Base-by-base conservation (phyloP, 2,329 filamentous ascomycete species). In the Ilyonectria robusta region DNA sequence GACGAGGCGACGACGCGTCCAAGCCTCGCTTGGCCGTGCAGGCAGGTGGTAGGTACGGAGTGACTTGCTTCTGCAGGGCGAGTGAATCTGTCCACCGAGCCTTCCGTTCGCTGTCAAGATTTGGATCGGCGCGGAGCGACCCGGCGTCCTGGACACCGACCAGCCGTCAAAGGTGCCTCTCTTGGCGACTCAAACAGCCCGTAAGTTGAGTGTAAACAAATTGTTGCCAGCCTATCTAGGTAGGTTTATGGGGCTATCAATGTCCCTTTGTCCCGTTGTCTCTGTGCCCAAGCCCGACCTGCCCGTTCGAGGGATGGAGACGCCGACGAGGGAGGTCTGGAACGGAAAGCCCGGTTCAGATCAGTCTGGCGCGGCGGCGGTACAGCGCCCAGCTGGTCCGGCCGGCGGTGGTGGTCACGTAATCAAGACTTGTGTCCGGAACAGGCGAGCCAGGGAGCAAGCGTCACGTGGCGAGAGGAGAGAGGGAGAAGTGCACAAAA, bases 341-440 rank as follows among this genome's bases (percentile, higher is more conserved):
- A 59, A 66, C 62, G 70, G 69, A 72, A 68, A 59, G 55, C 35
- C 42, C 59, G 31, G n/a, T 40, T 42, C 10, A 44, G 47, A 31
- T 37, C 35, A 48, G 35, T n/a, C 37, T 48, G 58, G 31, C 37
- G 23, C 33, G 33, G 56, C 56, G 15, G 56, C 31, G 40, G 10
- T 31, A 21, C 56, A 55, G 33, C 26, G 23, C 31, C 15, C 46
- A 35, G 26, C 42, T 40, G 37, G 47, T 50, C 44, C 11, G 9
- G 19, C 31, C 11, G 15, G 19, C 31, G 54, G 23, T 11, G 48
- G 37, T 31, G 51, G 29, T 65, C 56, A 65, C 62, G 62, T 65
- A 59, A 65, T 59, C 62, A 55, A 17, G 15, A 19, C 55, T 23
- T 48, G 51, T 48, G 23, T 35, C 23, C 26, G 21, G 35, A 58